Percentiles rank a stretch among this genome's conserved stretches.
phyloP scores from a whole-genome alignment of 2,329 filamentous ascomycete species.

The Cladosporium sp. region DNA sequence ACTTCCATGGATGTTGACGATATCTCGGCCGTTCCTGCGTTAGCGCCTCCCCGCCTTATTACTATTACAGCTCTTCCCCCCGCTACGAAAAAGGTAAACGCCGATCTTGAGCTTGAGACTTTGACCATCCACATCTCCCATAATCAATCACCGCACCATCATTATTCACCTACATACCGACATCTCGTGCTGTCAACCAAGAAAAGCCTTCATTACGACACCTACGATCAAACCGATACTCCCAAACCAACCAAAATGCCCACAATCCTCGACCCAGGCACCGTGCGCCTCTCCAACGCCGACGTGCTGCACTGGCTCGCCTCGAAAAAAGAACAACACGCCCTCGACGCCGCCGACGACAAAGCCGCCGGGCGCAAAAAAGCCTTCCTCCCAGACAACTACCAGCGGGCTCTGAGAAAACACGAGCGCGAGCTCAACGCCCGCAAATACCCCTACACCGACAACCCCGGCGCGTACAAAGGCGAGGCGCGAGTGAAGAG shows the following conservation, averaged over 20 bases:
- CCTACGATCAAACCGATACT: no score
- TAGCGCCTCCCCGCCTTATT: no score
- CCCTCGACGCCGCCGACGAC: slow-evolving; percentile 27
- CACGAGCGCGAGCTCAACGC: slow-evolving; percentile 28
- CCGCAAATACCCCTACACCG: slow-evolving; percentile 26
- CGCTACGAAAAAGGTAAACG: no score
- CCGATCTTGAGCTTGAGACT: no score
- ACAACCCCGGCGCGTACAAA: slow-evolving; percentile 26
- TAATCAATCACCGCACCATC: no score
- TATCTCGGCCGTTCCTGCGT: no score
- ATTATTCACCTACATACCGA: no score
- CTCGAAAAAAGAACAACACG: slow-evolving; percentile 28
- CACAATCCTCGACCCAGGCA: slow-evolving; percentile 34
- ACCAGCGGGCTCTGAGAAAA: slow-evolving; percentile 26
- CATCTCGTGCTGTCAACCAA: no score
- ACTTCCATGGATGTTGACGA: no score
- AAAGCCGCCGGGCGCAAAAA: slow-evolving; percentile 20
- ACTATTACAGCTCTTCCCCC: no score
- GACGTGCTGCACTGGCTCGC: slow-evolving; percentile 32
- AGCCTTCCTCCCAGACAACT: slow-evolving; percentile 26
- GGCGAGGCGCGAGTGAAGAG: slow-evolving; percentile 16
- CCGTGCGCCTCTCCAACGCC: slow-evolving; percentile 31
- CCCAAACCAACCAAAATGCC: slow-evolving; percentile 16
- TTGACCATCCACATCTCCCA: no score
- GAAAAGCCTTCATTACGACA: no score